Evolutionary conservation across 768 basidiomycete species (phyloP), one percentile per base, ranked within the genome.

Genomic region (Cubamyces sp.): DNA sequence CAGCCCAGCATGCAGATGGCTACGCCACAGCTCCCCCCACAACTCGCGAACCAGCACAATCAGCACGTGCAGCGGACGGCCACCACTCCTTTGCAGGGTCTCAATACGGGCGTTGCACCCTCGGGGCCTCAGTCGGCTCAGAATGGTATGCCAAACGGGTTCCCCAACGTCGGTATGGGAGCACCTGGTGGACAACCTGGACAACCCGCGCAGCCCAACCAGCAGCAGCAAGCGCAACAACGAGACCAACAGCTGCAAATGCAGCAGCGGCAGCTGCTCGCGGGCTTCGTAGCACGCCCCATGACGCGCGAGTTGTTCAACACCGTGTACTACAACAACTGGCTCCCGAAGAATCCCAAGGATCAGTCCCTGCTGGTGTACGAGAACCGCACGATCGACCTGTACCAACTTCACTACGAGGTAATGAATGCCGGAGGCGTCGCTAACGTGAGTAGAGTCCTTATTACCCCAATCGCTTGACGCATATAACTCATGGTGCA

Each of bases 361-460:
- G 80, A 83, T 57, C 62, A 70, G 43, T 77, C 77, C 3, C 59
- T 82, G 41, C 61, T 85, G 67, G 76, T 73, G 39, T 75, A 85
- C 41, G 88, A 89, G 9, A 79, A 78, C 56, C 80, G 83, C 39
- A 71, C 64, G 43, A 81, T 91, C n/a, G 85, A 90, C 69, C 71
- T 91, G 30, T 78, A 86, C 73, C 69, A 71, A 34, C 73, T 92
- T 45, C 88, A 91, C 68, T 71, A 73, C 51, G 72, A 80, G 49
- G 88, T 91, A 28, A 80, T 88, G 72, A 77, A 74, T 37, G 83
- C 85, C 69, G 85, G 84, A 55, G 88, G 88, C 37, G 65, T 69
- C 45, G 40, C 57, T 16, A 79, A 79, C 61, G 87, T 87, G 68
- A 68, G 77, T 74, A 16, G 5, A 40, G 39, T 49, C 16, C 18